Percentiles rank a stretch among this genome's conserved stretches.
Conservation (phyloP, 441 rosid genomes). For the Croton setiger region DNA sequence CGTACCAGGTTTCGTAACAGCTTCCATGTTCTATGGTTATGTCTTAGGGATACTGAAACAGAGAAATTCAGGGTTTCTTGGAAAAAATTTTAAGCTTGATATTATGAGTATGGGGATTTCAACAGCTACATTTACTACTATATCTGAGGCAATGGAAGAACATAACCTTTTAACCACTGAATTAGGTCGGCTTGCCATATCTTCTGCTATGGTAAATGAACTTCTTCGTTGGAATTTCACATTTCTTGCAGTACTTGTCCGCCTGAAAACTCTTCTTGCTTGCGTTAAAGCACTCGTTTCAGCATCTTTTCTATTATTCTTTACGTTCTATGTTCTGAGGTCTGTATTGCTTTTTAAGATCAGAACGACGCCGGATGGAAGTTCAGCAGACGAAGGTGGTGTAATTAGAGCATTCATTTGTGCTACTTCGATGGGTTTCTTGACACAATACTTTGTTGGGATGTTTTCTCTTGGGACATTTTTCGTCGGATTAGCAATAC, state of each 20-base stretch:
- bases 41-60: neutral
- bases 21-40: neutral
- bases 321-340: too few species aligned
- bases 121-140: neutral
- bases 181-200: neutral
- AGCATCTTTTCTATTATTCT: too few species aligned
- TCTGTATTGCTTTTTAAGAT: too few species aligned
- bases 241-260: neutral
- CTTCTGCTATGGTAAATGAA: neutral
- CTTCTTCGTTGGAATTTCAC: neutral
- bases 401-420: neutral
- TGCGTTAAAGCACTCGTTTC: neutral
- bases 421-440: too few species aligned
- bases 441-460: too few species aligned
- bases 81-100: neutral
- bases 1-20: neutral
- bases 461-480: slow-evolving; percentile 15
- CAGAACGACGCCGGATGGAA: too few species aligned
- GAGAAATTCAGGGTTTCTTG: neutral
- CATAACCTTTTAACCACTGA: neutral
- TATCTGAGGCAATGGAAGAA: neutral
- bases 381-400: too few species aligned
- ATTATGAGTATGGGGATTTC: neutral
- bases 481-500: slow-evolving; percentile 28
- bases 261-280: too few species aligned